phyloP scores from a whole-genome alignment of 163 green algal genomes.

The Picocystis sp. region DNA sequence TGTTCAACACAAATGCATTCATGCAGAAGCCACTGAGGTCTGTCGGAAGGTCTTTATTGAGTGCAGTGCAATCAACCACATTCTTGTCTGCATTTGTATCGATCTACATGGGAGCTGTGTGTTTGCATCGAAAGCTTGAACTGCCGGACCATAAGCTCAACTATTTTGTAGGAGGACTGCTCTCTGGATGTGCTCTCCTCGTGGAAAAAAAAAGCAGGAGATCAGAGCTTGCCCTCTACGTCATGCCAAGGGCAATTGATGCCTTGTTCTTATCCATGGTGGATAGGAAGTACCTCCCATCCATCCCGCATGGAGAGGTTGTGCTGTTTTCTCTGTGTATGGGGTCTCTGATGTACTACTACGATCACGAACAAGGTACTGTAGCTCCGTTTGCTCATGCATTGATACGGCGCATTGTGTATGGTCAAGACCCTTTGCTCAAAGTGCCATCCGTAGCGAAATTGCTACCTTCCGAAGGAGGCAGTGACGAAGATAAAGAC shows the following conservation, averaged over 20 bases:
- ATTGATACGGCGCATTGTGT: conserved; percentile 5
- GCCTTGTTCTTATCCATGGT: conserved; percentile 17
- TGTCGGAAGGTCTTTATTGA: conserved; percentile 7
- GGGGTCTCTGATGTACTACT: conserved; percentile 30
- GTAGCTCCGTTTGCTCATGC: neutral
- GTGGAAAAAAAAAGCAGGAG: conserved; percentile 19
- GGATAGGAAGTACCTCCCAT: conserved; percentile 4
- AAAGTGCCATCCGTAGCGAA: too few relatives aligned
- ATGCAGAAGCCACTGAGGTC: conserved; percentile 1
- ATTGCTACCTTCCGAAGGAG: too few relatives aligned
- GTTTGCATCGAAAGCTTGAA: conserved; percentile 15
- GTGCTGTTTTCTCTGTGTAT: conserved; percentile 24
- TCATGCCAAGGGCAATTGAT: conserved; percentile 25
- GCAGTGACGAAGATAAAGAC: too few relatives aligned
- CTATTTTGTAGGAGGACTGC: conserved; percentile 17
- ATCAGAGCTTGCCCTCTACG: conserved; percentile 29
- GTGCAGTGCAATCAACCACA: conserved; percentile 14
- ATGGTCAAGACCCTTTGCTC: neutral
- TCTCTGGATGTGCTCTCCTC: conserved; percentile 15
- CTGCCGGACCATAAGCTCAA: conserved; percentile 16
- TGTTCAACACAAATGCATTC: conserved; percentile 17
- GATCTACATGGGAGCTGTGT: conserved; percentile 22
- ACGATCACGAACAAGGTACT: conserved; percentile 17
- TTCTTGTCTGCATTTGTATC: conserved; percentile 22
- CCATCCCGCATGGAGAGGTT: conserved; percentile 16